Base-by-base conservation (phyloP, 73 alveolate species). In the Tetrahymena borealis region DNA sequence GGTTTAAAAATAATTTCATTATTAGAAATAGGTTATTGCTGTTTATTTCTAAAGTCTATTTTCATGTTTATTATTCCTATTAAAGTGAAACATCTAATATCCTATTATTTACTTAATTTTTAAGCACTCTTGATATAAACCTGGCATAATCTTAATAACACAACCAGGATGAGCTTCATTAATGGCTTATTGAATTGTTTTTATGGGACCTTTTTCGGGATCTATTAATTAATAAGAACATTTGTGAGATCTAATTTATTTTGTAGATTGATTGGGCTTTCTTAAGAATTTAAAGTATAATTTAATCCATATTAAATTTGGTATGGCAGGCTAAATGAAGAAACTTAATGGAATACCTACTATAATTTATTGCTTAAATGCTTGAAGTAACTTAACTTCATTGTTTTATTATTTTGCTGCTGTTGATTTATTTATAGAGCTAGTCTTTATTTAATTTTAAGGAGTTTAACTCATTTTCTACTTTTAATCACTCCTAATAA, bases 81-180 rank as follows among this genome's bases (percentile, higher is more conserved):
- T n/a, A n/a, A n/a, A n/a, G n/a, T n/a, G n/a, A n/a, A n/a, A n/a
- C n/a, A n/a, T n/a, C n/a, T n/a, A n/a, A n/a, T n/a, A n/a, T n/a
- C n/a, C n/a, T n/a, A n/a, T 60, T 18, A 60, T 18, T 60, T 60
- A 60, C 85, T 11, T 60, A 24, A 60, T 60, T 60, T 60, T 60
- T 60, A 60, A 60, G 38, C 85, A 20, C 28, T 60, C 85, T 60
- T 60, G 78, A 92, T 92, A 92, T 11, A 92, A 37, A 24, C 95
- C 95, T 38, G 95, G 95, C 32, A 93, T 93, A 24, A 92, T 92
- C 78, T 95, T 95, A 33, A 96, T 96, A 32, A 96, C 96, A 3
- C 97, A 85, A 20, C 96, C 96, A 32, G 97, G 97, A 40, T 94
- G 96, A 36, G 98, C 97, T 91, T 90, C 43, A 91, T 93, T 95